Percentiles rank a stretch among this genome's conserved stretches.
These are phyloP conservation scores for Ganoderma multipileum DNA, from an alignment of 1,284 basidiomycete species.

Conservation along the genomic window DNA sequence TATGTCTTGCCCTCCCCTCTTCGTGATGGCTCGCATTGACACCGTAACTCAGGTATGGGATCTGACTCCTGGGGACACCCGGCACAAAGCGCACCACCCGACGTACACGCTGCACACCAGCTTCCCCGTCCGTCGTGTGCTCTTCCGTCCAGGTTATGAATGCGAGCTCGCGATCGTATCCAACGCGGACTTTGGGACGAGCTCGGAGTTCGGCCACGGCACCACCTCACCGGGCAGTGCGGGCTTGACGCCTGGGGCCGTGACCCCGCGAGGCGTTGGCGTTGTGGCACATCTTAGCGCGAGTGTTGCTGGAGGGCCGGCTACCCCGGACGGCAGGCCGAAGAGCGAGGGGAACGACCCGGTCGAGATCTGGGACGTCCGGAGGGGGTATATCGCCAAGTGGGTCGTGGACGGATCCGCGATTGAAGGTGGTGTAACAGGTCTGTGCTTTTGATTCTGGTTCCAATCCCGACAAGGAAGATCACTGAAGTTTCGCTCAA, in stretches of 20 bases:
- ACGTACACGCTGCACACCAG: conserved; percentile 80
- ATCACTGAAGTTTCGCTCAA: neutral
- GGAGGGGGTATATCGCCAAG: conserved; percentile 83
- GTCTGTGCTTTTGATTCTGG: conserved; percentile 44
- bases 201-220: conserved; percentile 29
- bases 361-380: conserved; percentile 90
- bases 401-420: conserved; percentile 74
- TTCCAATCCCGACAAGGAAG: too few species aligned
- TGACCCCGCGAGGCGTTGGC: conserved; percentile 28
- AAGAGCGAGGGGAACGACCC: conserved; percentile 55
- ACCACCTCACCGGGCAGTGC: conserved; percentile 17
- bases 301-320: conserved; percentile 15
- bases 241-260: conserved; percentile 3
- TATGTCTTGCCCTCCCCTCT: conserved; percentile 30
- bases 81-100: conserved; percentile 65
- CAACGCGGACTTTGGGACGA: conserved; percentile 61
- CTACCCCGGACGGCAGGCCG: conserved; percentile 22
- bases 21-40: neutral
- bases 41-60: conserved; percentile 73
- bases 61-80: conserved; percentile 55
- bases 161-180: conserved; percentile 82
- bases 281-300: conserved; percentile 16
- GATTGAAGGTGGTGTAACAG: conserved; percentile 73
- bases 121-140: conserved; percentile 74
- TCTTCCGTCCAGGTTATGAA: conserved; percentile 82